phyloP scores from a whole-genome alignment of 2,329 filamentous ascomycete genomes.

The Stagonosporopsis rhizophila region DNA sequence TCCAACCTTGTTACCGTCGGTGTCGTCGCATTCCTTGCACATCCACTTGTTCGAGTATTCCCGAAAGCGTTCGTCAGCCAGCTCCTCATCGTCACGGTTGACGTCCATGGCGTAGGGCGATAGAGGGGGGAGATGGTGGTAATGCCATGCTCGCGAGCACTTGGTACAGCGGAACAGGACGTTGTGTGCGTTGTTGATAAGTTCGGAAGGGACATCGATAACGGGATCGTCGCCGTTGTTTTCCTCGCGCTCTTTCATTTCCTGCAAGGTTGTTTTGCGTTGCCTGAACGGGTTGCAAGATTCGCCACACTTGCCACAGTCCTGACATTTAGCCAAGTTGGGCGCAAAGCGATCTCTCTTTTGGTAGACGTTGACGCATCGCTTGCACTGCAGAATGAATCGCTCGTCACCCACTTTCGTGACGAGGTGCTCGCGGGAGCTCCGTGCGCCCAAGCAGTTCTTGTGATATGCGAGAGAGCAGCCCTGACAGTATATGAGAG shows the following conservation, averaged over 20 bases:
- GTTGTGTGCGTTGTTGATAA: conserved; percentile 77
- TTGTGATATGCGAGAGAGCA: conserved; percentile 87
- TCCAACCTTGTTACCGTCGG: conserved; percentile 69
- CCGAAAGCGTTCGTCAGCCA: conserved; percentile 68
- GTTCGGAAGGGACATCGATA: conserved; percentile 64
- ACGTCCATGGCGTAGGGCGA: conserved; percentile 54
- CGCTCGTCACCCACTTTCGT: conserved; percentile 80
- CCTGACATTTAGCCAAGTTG: conserved; percentile 73
- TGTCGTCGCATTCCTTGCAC: conserved; percentile 77
- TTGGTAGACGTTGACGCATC: conserved; percentile 73
- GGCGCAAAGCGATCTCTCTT: conserved; percentile 76
- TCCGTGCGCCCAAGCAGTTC: conserved; percentile 77
- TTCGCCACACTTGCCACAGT: conserved; percentile 69
- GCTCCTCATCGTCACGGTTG: conserved; percentile 55
- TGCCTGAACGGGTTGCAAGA: conserved; percentile 78
- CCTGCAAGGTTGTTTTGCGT: conserved; percentile 76
- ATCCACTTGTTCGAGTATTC: conserved; percentile 79
- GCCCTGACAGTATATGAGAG: conserved; percentile 87
- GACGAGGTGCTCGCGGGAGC: conserved; percentile 80
- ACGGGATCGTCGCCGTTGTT: conserved; percentile 82
- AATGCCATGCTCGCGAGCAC: conserved; percentile 83
- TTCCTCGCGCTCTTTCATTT: conserved; percentile 80
- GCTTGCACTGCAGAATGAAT: conserved; percentile 89
- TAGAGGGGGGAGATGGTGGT: conserved; percentile 75
- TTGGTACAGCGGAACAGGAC: conserved; percentile 82